phyloP scores from a whole-genome alignment of 2,329 filamentous ascomycete species.

The Fusarium sp. region DNA sequence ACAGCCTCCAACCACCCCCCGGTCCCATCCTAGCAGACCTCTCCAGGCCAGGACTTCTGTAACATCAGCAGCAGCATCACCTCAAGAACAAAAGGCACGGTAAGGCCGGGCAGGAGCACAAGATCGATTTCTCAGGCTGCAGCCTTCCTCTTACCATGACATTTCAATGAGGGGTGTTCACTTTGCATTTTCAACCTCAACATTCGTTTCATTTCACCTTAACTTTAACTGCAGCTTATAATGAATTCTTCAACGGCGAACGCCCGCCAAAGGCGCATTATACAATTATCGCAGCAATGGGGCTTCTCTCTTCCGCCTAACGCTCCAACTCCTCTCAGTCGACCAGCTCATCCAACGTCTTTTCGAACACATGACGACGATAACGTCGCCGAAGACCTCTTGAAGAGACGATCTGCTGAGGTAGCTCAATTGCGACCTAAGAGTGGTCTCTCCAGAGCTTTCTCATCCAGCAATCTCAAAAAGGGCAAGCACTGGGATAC shows the following conservation, averaged over 20 bases:
- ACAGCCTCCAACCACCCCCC: constrained; percentile 24
- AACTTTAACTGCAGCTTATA: constrained; percentile 10
- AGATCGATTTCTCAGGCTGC: neutral
- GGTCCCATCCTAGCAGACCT: neutral
- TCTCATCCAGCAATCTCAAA: constrained; percentile 53
- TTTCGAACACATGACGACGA: constrained; percentile 63
- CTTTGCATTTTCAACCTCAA: constrained; percentile 14
- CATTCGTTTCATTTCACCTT: neutral
- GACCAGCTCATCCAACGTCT: constrained; percentile 56
- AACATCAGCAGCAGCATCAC: constrained; percentile 20
- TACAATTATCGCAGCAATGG: constrained; percentile 63
- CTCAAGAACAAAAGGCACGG: constrained; percentile 31
- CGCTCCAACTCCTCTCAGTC: constrained; percentile 53
- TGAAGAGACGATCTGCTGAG: constrained; percentile 58
- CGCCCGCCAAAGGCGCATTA: constrained; percentile 60
- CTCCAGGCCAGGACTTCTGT: constrained; percentile 20
- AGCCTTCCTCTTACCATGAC: constrained; percentile 14
- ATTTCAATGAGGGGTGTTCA: constrained; percentile 16
- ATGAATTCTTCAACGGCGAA: constrained; percentile 50
- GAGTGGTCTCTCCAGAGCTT: constrained; percentile 53
- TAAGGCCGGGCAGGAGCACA: constrained; percentile 23
- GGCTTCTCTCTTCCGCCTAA: constrained; percentile 56
- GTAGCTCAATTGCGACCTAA: constrained; percentile 53
- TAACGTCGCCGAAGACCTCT: constrained; percentile 63
- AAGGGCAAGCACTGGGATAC: constrained; percentile 64